Evolutionary conservation across 1,139 yeast species (phyloP).

Genomic region (Sporopachydermia cereana): DNA sequence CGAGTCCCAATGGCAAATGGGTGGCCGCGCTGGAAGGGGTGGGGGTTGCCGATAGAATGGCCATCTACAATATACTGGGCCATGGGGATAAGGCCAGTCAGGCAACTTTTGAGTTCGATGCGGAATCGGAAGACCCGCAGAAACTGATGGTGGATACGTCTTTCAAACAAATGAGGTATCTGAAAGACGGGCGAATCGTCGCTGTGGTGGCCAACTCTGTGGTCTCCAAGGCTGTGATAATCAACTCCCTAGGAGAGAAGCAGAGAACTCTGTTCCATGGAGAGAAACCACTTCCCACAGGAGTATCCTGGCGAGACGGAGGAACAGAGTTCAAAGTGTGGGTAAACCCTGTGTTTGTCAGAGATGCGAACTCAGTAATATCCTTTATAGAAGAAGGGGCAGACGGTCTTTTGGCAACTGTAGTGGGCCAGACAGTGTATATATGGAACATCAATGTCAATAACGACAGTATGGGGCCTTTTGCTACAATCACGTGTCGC

Average conservation of each 20-base stretch:
- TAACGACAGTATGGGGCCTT: background rate
- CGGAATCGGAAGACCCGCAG: background rate
- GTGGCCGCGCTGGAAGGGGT: slow-evolving; percentile 3
- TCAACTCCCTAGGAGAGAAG: background rate
- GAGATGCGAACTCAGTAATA: background rate
- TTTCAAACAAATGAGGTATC: background rate
- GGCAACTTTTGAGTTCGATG: slow-evolving; percentile 1
- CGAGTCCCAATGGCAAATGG: background rate
- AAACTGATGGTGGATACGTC: background rate
- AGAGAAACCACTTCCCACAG: background rate
- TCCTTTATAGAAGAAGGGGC: background rate
- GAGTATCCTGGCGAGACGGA: background rate
- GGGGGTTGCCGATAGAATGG: background rate
- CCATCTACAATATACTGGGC: background rate
- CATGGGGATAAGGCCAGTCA: background rate
- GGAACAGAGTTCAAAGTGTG: slow-evolving; percentile 5
- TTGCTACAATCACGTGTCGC: slow-evolving; percentile 3
- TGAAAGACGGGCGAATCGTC: background rate
- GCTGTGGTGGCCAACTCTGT: background rate
- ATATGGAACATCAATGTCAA: background rate
- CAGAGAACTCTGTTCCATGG: background rate
- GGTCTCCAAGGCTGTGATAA: background rate
- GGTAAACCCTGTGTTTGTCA: slow-evolving; percentile 1
- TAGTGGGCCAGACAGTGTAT: background rate
- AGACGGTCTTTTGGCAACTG: background rate